phyloP scores from a whole-genome alignment of 2,329 filamentous ascomycete genomes.

The Simplicillium aogashimaense region DNA sequence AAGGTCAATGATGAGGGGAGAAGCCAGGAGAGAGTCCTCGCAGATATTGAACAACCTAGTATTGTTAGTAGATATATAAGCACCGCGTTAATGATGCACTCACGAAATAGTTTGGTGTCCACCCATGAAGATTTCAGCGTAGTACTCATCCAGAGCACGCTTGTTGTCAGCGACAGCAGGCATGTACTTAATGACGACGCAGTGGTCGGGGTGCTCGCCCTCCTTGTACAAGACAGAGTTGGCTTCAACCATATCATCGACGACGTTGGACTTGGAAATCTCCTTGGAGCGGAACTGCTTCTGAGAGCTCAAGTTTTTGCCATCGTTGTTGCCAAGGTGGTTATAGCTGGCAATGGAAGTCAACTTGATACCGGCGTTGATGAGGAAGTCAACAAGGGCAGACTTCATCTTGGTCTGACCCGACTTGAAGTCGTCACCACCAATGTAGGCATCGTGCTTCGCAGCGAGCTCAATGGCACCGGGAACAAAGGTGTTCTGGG shows the following conservation, averaged over 20 bases:
- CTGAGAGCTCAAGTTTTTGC: slow-evolving; percentile 95
- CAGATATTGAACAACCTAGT: slow-evolving; percentile 94
- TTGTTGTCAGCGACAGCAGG: slow-evolving; percentile 98
- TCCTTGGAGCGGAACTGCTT: slow-evolving; percentile 99
- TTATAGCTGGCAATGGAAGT: slow-evolving; percentile 99
- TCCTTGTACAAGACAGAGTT: slow-evolving; percentile 84
- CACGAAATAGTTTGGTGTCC: slow-evolving; percentile 93
- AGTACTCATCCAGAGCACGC: slow-evolving; percentile 97
- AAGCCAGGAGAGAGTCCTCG: slow-evolving; percentile 93
- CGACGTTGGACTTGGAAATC: slow-evolving; percentile 98
- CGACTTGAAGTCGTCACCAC: slow-evolving; percentile 98
- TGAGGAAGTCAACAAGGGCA: slow-evolving; percentile 93
- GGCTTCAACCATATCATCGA: slow-evolving; percentile 98
- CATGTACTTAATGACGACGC: slow-evolving; percentile 99
- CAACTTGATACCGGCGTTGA: slow-evolving; percentile 97
- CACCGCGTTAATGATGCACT: slow-evolving; percentile 18
- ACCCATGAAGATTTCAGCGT: slow-evolving; percentile 97
- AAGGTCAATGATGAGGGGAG: slow-evolving; percentile 93
- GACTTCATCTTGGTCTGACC: slow-evolving; percentile 99
- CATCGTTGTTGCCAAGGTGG: slow-evolving; percentile 98
- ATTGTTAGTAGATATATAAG: slow-evolving; percentile 8
- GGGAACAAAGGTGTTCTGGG: slow-evolving; percentile 97
- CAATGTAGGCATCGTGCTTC: slow-evolving; percentile 80
- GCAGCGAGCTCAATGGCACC: slow-evolving; percentile 85
- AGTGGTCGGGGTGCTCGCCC: slow-evolving; percentile 94